A percentile compares a stretch with the other conserved stretches of the same genome.
Conservation (phyloP, 1,284 basidiomycete species). For the Ceratobasidium sp. region DNA sequence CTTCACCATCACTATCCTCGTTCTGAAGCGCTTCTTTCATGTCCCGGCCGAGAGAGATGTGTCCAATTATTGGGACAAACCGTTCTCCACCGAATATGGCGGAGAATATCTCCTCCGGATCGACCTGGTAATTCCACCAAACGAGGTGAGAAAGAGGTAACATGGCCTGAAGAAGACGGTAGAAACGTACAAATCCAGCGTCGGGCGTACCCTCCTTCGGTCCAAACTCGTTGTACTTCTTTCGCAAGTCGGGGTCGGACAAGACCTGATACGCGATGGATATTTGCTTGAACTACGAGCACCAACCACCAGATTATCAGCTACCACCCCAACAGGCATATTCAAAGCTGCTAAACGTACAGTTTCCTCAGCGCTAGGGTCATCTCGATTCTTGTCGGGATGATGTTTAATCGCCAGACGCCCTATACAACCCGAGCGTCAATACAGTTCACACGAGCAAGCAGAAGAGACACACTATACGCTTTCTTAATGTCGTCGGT, state of each 20-base stretch:
- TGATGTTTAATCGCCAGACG: conserved; percentile 94
- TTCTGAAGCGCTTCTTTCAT: conserved; percentile 99
- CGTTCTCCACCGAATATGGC: conserved; percentile 92
- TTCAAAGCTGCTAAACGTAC: conserved; percentile 56
- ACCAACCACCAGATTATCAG: conserved; percentile 53
- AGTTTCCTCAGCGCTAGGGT: conserved; percentile 89
- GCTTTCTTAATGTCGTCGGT: conserved; percentile 95
- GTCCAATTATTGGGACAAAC: conserved; percentile 86
- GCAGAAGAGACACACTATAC: conserved; percentile 72
- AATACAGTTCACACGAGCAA: background rate
- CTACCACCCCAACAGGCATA: background rate
- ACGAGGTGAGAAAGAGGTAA: background rate
- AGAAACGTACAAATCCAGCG: conserved; percentile 65
- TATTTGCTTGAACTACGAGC: conserved; percentile 79
- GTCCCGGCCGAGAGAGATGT: conserved; percentile 88
- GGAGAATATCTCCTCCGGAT: conserved; percentile 92
- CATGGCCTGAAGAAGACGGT: background rate
- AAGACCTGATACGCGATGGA: conserved; percentile 84
- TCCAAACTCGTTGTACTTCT: conserved; percentile 91
- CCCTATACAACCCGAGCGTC: conserved; percentile 61
- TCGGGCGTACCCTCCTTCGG: conserved; percentile 83
- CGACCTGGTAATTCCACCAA: conserved; percentile 57
- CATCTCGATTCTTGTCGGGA: conserved; percentile 93
- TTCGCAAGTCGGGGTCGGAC: conserved; percentile 85
- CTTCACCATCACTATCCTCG: conserved; percentile 73